phyloP scores from a whole-genome alignment of 208 protist species.

The Leishmania lainsoni region DNA sequence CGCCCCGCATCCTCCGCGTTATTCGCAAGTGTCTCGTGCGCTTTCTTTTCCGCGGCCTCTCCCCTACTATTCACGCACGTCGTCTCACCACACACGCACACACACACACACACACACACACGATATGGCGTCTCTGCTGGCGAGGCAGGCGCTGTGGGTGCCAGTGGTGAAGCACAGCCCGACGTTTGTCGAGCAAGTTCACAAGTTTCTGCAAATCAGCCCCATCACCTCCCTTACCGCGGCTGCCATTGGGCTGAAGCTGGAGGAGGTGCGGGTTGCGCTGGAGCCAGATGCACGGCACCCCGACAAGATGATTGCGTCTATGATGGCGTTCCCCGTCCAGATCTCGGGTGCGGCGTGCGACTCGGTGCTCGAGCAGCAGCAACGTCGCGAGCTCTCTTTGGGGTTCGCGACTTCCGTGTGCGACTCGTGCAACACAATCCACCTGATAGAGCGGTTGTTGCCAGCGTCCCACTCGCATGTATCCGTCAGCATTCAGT shows the following conservation, averaged over 20 bases:
- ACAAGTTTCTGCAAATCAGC: conserved; percentile 38
- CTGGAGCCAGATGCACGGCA: conserved; percentile 31
- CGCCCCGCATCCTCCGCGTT: not conserved
- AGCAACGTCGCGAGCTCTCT: conserved; percentile 23
- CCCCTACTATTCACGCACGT: conserved; percentile 3
- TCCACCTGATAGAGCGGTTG: conserved; percentile 73
- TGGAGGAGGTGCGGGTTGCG: conserved; percentile 47
- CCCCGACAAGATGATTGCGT: conserved; percentile 14
- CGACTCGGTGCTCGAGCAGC: conserved; percentile 21
- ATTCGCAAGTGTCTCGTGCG: not conserved
- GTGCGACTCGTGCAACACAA: conserved; percentile 65
- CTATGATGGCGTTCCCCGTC: conserved; percentile 64
- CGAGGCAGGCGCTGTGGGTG: conserved; percentile 61
- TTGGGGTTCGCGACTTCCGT: conserved; percentile 49
- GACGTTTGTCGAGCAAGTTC: conserved; percentile 36
- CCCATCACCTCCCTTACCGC: conserved; percentile 40
- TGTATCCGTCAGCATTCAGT: conserved; percentile 71
- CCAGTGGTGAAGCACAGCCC: conserved; percentile 56
- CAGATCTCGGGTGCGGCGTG: conserved; percentile 44
- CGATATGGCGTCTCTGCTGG: conserved; percentile 39
- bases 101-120: not conserved
- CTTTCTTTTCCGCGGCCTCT: not conserved
- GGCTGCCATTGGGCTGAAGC: conserved; percentile 28
- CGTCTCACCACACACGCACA: not conserved
- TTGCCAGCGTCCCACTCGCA: conserved; percentile 47